Evolutionary conservation across 179 eudicot species (phyloP).

Genomic region (Beta corolliflora): DNA sequence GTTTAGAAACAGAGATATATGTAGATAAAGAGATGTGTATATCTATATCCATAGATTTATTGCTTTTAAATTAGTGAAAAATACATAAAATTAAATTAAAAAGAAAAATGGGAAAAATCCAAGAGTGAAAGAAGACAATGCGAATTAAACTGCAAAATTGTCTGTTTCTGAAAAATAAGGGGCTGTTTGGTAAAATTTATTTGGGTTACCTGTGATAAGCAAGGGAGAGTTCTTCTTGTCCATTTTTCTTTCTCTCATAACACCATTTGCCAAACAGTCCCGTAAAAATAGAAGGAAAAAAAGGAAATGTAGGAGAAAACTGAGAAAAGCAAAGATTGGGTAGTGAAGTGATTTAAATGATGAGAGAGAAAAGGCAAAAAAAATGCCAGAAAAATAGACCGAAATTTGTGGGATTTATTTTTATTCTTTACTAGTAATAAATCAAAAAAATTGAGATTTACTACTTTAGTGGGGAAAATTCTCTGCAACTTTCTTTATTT

Average conservation of each 20-base stretch:
- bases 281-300: too few relatives aligned
- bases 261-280: too few relatives aligned
- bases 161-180: constrained; percentile 11
- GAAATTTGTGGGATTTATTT: neutral
- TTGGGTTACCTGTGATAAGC: constrained; percentile 12
- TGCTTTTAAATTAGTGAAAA: neutral
- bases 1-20: constrained; percentile 14
- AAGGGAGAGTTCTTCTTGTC: neutral
- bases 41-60: constrained; percentile 12
- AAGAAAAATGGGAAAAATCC: neutral
- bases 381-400: neutral
- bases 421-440: neutral
- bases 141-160: constrained; percentile 4
- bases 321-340: too few relatives aligned
- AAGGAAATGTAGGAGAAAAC: too few relatives aligned
- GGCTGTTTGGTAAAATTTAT: constrained; percentile 8
- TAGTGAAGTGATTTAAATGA: too few relatives aligned
- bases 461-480: too few relatives aligned
- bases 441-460: neutral
- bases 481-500: too few relatives aligned
- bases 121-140: constrained; percentile 1
- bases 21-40: neutral
- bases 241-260: neutral
- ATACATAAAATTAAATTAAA: neutral
- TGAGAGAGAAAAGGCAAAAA: constrained; percentile 4